Evolutionary conservation across 179 eudicot species (phyloP).

Genomic region (Beta macrorhiza): DNA sequence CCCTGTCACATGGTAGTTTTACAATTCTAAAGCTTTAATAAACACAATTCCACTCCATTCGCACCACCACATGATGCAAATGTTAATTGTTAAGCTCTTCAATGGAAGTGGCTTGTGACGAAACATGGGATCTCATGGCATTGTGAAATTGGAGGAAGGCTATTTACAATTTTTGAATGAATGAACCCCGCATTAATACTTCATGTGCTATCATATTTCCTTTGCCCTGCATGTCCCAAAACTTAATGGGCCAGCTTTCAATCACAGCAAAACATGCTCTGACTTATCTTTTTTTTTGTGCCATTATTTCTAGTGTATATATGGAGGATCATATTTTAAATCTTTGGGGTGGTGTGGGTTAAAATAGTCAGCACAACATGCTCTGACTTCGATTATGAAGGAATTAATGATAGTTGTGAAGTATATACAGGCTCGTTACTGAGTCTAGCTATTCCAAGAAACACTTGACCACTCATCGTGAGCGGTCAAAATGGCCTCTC

Average conservation of each 20-base stretch:
- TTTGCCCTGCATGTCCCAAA: slow-evolving; percentile 7
- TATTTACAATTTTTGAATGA: background rate
- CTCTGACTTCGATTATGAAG: slow-evolving; percentile 20
- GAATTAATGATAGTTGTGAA: no score
- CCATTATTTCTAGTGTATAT: background rate
- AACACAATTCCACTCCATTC: slow-evolving; percentile 2
- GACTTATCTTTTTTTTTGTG: slow-evolving; percentile 8
- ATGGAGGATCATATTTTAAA: background rate
- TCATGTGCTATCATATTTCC: slow-evolving; percentile 28
- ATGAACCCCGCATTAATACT: slow-evolving; percentile 16
- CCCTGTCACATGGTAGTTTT: slow-evolving; percentile 32
- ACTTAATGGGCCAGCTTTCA: slow-evolving; percentile 19
- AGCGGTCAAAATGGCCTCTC: no score
- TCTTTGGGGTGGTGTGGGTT: background rate
- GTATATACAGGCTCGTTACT: no score
- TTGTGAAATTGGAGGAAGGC: no score
- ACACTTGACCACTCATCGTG: no score
- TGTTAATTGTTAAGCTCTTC: slow-evolving; percentile 1
- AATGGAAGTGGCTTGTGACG: slow-evolving; percentile 23
- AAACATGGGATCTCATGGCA: slow-evolving; percentile 32
- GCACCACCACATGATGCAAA: slow-evolving; percentile 27
- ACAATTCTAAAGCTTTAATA: slow-evolving; percentile 4
- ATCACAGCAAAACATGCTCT: slow-evolving; percentile 26
- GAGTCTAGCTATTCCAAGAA: no score
- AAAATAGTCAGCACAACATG: slow-evolving; percentile 19